Evolutionary conservation across 1,284 basidiomycete species (phyloP), one percentile per base, ranked within the genome.

Genomic region (Cryptococcus sp.): DNA sequence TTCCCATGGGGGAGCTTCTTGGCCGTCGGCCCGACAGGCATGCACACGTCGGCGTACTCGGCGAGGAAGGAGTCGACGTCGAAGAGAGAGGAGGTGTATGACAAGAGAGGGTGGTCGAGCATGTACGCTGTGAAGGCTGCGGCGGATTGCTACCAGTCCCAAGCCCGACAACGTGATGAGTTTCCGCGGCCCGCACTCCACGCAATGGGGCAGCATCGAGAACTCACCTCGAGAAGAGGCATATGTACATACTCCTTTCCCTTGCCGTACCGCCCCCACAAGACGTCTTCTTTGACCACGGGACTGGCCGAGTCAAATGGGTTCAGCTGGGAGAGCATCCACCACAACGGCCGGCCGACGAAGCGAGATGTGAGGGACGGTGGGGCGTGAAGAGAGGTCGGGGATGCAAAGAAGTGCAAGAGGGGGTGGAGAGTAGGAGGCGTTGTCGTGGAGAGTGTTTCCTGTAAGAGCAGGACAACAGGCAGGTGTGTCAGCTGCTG

Each of bases 311-410:
- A 46, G 7, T 62, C 64, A 12, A 87, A 84, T 1, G 92, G 79
- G 35, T 85, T 88, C 37, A 89, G 77, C 62, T 89, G 88, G 51
- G 87, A 83, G 37, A 93, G 80, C 2, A 86, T 86, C 89, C 89
- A 93, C 86, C 87, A 91, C 1, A 93, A 78, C 0, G 91, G 89
- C 67, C 84, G 85, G 16, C 85, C 88, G 4, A 92, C 80, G 12
- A 91, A 79, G 52, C 83, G 85, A 3, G 86, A 82, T 0, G 84
- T 86, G 47, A 91, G 80, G 78, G 83, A 88, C 3, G 85, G 83
- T 0, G 85, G 77, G 55, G 87, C 82, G 61, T 88, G 85, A 56
- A 92, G 81, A 0, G 88, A 87, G 42, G 81, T 77, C 18, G 80
- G 75, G 0, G 84, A 79, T 18, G 75, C 76, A 46, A 89, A 67